A percentile compares a stretch with the other conserved stretches of the same genome.
Evolutionary conservation across 1,284 basidiomycete genomes (phyloP).

Genomic region (Austroboletus rostrupii): DNA sequence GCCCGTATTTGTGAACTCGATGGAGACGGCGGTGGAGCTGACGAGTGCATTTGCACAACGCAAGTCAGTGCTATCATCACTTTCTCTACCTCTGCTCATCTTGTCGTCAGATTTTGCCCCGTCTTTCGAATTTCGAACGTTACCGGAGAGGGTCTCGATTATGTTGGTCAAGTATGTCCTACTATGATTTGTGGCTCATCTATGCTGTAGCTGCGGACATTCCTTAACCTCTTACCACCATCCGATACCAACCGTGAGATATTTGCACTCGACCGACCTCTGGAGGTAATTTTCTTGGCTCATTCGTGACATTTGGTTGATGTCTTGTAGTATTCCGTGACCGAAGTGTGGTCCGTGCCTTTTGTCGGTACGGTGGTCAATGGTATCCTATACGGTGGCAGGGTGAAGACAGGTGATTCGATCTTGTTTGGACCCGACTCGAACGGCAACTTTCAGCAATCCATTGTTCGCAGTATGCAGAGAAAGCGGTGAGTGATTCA

Average conservation of each 20-base stretch:
- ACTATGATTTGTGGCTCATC: slow-evolving; percentile 8
- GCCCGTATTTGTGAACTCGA: slow-evolving; percentile 73
- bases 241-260: slow-evolving; percentile 79
- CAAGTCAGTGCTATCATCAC: slow-evolving; percentile 20
- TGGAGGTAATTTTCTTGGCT: slow-evolving; percentile 54
- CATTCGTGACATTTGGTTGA: slow-evolving; percentile 5
- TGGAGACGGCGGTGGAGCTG: slow-evolving; percentile 76
- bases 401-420: slow-evolving; percentile 75
- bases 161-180: slow-evolving; percentile 39
- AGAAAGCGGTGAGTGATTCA: slow-evolving; percentile 66
- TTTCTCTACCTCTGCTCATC: slow-evolving; percentile 9
- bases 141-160: slow-evolving; percentile 86
- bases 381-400: slow-evolving; percentile 81
- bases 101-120: slow-evolving; percentile 69
- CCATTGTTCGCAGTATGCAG: slow-evolving; percentile 89
- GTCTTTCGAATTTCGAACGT: slow-evolving; percentile 95
- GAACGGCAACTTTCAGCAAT: slow-evolving; percentile 84
- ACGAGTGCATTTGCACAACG: slow-evolving; percentile 55
- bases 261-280: slow-evolving; percentile 79
- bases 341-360: slow-evolving; percentile 86
- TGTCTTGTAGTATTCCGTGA: slow-evolving; percentile 64
- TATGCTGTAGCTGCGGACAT: slow-evolving; percentile 61
- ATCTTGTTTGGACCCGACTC: slow-evolving; percentile 91
- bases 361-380: slow-evolving; percentile 96
- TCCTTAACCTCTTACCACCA: slow-evolving; percentile 82